A percentile compares a stretch with the other conserved stretches of the same genome.
Evolutionary conservation across 352 stramenopile species (phyloP).

Genomic region (Phytophthora kernoviae): DNA sequence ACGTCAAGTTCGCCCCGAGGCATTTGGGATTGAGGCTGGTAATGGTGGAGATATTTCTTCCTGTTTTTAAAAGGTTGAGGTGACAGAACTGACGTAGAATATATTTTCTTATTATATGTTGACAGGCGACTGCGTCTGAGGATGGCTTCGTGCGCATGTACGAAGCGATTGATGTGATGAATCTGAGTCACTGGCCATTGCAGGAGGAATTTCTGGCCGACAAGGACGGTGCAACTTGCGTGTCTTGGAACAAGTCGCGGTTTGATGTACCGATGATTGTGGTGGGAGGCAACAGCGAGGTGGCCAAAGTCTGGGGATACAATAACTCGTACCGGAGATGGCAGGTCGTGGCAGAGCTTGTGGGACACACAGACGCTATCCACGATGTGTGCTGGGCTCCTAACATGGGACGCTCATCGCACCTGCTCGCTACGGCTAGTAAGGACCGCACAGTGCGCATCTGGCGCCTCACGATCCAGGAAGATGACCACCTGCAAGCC

Average conservation of each 20-base stretch:
- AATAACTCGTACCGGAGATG: constrained; percentile 87
- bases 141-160: constrained; percentile 96
- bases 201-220: constrained; percentile 87
- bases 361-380: constrained; percentile 88
- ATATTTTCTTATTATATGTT: too few relatives aligned
- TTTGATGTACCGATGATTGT: constrained; percentile 96
- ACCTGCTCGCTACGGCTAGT: constrained; percentile 93
- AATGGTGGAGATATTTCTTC: constrained; percentile 11
- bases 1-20: constrained; percentile 95
- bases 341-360: constrained; percentile 85
- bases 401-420: constrained; percentile 93
- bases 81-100: too few relatives aligned
- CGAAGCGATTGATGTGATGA: constrained; percentile 95
- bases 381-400: constrained; percentile 97
- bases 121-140: constrained; percentile 91
- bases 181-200: constrained; percentile 95
- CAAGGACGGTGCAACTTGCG: constrained; percentile 88
- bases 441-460: constrained; percentile 91
- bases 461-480: constrained; percentile 82
- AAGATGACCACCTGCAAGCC: constrained; percentile 65
- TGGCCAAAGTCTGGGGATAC: constrained; percentile 92
- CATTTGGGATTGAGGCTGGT: constrained; percentile 93
- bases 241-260: constrained; percentile 95
- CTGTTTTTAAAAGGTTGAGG: too few relatives aligned
- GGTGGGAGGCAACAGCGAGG: constrained; percentile 89